phyloP scores from a whole-genome alignment of 345 rosid species.

The Anacardium occidentale region DNA sequence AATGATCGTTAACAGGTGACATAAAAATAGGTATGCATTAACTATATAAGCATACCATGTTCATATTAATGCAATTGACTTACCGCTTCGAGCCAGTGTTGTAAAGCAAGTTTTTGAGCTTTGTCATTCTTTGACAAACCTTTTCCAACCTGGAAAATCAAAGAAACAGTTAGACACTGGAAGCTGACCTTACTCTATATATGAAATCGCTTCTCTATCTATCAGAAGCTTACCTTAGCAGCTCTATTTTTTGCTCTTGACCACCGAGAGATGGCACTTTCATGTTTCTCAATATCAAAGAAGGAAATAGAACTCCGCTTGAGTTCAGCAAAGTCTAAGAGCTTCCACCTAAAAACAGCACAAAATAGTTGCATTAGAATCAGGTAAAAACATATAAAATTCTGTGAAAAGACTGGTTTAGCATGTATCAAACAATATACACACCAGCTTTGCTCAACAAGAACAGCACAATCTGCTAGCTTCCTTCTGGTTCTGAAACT shows the following conservation, averaged over 20 bases:
- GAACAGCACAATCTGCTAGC: conserved; percentile 94
- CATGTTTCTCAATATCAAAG: conserved; percentile 86
- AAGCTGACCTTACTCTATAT: background rate
- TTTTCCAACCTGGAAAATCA: conserved; percentile 64
- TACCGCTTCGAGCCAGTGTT: conserved; percentile 99
- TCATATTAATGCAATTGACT: conserved; percentile 28
- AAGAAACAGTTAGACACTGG: background rate
- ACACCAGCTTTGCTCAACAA: conserved; percentile 89
- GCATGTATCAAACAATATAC: conserved; percentile 7
- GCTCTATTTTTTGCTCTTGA: conserved; percentile 92
- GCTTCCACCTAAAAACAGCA: conserved; percentile 68
- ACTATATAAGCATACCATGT: background rate
- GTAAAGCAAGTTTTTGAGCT: conserved; percentile 77
- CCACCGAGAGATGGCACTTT: conserved; percentile 94
- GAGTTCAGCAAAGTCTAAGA: conserved; percentile 81
- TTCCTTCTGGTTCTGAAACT: conserved; percentile 93
- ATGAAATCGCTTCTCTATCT: background rate
- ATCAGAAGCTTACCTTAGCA: conserved; percentile 48
- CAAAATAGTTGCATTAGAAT: conserved; percentile 25
- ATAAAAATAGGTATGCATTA: background rate
- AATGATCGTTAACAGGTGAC: conserved; percentile 21
- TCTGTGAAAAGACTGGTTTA: background rate
- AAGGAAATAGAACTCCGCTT: conserved; percentile 86
- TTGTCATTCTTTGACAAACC: conserved; percentile 86
- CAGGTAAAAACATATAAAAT: conserved; percentile 10